Evolutionary conservation across 78 protist species (phyloP).

Genomic region (Capsaspora owczarzaki): DNA sequence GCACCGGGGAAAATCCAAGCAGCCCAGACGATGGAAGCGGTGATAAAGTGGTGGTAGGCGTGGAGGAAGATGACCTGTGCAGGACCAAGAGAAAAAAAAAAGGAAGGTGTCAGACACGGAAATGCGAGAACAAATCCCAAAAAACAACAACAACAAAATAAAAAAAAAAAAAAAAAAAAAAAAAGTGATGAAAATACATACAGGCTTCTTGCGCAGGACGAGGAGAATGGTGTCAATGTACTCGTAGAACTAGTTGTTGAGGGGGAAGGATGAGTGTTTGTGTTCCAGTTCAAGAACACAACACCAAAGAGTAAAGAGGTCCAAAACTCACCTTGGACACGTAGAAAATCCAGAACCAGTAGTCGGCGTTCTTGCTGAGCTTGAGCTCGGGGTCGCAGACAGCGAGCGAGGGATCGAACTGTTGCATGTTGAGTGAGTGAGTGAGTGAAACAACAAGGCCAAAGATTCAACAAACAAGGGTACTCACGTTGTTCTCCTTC

Average conservation of each 20-base stretch:
- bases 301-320: not conserved
- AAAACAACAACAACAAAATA: too few relatives aligned
- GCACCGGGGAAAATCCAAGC: slow-evolving; percentile 19
- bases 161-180: too few relatives aligned
- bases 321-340: slow-evolving; percentile 29
- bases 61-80: slow-evolving; percentile 36
- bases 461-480: not conserved
- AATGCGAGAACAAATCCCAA: too few relatives aligned
- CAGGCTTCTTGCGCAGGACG: slow-evolving; percentile 25
- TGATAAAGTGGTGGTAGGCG: slow-evolving; percentile 51
- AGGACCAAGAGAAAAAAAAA: not conserved
- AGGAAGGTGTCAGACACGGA: not conserved
- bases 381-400: slow-evolving; percentile 19
- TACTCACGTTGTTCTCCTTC: not conserved
- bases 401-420: not conserved
- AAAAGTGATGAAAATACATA: not conserved
- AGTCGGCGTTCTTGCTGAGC: not conserved
- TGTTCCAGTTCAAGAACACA: too few relatives aligned
- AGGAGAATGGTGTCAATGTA: slow-evolving; percentile 52
- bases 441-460: not conserved
- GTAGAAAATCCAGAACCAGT: slow-evolving; percentile 13
- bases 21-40: slow-evolving; percentile 33
- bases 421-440: not conserved
- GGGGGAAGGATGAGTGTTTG: not conserved
- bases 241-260: slow-evolving; percentile 18